Conservation (phyloP, 257 asterid species). For the Solanum bulbocastanum region DNA sequence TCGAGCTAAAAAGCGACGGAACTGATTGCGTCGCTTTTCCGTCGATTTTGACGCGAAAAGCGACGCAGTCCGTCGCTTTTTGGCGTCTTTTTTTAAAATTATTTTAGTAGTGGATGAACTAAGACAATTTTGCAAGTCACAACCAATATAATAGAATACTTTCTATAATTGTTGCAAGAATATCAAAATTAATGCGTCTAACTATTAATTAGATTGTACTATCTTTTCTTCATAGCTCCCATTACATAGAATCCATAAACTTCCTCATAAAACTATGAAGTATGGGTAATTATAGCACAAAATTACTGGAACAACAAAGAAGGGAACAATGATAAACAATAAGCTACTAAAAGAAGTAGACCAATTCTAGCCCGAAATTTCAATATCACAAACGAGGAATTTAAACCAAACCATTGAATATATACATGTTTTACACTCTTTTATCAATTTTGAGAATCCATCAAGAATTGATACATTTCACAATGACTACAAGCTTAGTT, state of each 20-base stretch:
- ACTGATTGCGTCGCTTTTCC: no score
- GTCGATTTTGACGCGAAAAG: no score
- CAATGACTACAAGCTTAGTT: background rate
- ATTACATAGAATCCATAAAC: background rate
- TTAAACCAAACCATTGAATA: background rate
- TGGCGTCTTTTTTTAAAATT: no score
- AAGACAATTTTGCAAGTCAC: background rate
- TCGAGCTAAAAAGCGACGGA: no score
- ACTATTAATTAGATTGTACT: background rate
- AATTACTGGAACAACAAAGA: background rate
- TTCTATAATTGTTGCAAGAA: background rate
- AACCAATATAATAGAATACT: background rate
- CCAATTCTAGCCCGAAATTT: background rate
- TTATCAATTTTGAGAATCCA: background rate
- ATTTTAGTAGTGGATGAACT: no score
- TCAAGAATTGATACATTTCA: background rate
- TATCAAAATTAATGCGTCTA: background rate
- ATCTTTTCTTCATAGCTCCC: background rate
- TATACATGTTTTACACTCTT: background rate
- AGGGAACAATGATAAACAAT: background rate
- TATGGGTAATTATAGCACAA: background rate
- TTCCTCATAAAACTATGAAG: background rate
- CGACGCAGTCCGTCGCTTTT: no score
- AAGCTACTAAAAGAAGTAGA: background rate
- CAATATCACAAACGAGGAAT: background rate